Base-by-base conservation (phyloP, 164 flowering plant species). In the Umbellularia californica region DNA sequence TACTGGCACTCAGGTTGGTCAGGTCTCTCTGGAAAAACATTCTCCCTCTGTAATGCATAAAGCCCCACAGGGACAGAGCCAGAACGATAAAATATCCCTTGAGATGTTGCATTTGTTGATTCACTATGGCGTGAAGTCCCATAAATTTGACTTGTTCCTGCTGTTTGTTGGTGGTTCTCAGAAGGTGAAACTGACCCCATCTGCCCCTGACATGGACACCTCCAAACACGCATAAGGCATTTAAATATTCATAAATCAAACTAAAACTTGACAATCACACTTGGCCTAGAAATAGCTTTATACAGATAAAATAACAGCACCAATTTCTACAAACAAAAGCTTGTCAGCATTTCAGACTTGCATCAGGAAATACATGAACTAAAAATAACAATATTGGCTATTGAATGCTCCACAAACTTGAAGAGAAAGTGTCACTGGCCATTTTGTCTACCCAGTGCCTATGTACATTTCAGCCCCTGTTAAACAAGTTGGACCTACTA, bases 1-100 rank as follows among this genome's bases (percentile, higher is more conserved):
- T 88, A 95, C 81, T 93, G 98, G 84, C 99, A 95, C 77, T 95
- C 99, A 70, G 97, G 94, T 77, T 92, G 96, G 58, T 90, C 99
- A 70, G 96, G 99, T 81, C 98, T 90, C 87, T 93, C 98, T 55
- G 99, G 99, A 81, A 95, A 95, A 41, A 90, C 83, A 76, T 85
- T 90, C 50, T 93, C 98, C 70, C 93, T 85, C 81, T 87, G 94
- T 79, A 90, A 79, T 72, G 95, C 87, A 87, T 86, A 92, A 76
- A 82, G 84, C 11, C 97, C 95, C 58, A 87, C 67, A 64, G 94
- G 89, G 15, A 83, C 76, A 74, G 94, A 84, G 33, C 91, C 85
- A 60, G 92, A 82, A 68, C 86, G 88, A 65, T 79, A 87, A 85
- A 78, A 83, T 33, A 85, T 35, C 69, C 91, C 92, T 83, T 80